Evolutionary conservation across 2,329 filamentous ascomycete genomes (phyloP), one percentile per base, ranked within the genome.

Genomic region (Hypomyces perniciosus): DNA sequence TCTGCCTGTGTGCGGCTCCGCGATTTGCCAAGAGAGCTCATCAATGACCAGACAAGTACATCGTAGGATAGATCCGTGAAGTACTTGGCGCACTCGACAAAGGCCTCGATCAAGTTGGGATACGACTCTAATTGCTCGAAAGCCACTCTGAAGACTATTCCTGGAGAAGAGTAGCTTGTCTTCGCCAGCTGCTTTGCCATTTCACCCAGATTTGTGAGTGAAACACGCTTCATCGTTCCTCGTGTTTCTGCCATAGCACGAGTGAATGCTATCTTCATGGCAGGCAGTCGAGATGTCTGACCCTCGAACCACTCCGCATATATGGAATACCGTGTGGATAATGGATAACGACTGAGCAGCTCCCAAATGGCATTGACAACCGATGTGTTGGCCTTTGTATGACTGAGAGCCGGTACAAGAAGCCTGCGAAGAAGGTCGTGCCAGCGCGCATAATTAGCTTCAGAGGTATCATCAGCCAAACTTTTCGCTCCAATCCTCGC

Each of bases 301-400:
- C 90, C 90, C 57, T 83, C 84, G 60, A 89, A 92, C 90, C 93
- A 99, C 66, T 96, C 91, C 1, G 89, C 83, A 64, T 99, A 99
- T 62, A 99, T 88, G 44, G 82, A 84, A 71, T 92, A 99, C 53
- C 93, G 82, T 7, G 81, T 82, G 2, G 83, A 78, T 9, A 85
- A 83, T 1, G 92, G 83, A 63, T 89, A 97, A 46, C 84, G 76
- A 60, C 84, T 86, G 54, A 97, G 76, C 9, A 99, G 77, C 50
- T 86, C 84, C 76, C 88, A 99, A 2, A 96, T 82, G 50, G 93
- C 88, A 57, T 92, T 90, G 44, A 91, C 88, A 26, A 88, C 81
- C 12, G 87, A 85, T 4, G 90, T 85, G 60, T 97, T 97, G 30
- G 85, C 78, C 59, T 87, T 89, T 6, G 88, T 90, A 60, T 96